phyloP scores from a whole-genome alignment of 106 monocot genomes.

The Cymbidium sinense region DNA sequence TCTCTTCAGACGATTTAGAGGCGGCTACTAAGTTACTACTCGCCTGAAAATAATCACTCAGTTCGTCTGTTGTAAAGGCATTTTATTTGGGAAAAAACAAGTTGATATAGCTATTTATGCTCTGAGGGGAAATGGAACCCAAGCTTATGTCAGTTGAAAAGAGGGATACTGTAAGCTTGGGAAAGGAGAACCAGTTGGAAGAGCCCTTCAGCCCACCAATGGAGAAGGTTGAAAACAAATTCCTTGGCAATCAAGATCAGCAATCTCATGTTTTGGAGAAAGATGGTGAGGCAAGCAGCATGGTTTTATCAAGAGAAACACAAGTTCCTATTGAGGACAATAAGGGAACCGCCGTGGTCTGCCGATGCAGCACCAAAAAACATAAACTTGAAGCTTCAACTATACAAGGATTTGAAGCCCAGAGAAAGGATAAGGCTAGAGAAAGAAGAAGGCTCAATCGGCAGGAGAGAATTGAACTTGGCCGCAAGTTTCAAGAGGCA shows the following conservation, averaged over 20 bases:
- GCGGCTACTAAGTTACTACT: neutral
- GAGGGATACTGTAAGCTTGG: neutral
- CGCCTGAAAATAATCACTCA: neutral
- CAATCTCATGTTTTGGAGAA: neutral
- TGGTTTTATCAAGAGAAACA: neutral
- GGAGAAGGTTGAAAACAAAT: neutral
- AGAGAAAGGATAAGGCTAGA: neutral
- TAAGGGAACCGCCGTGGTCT: neutral
- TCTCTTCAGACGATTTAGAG: neutral
- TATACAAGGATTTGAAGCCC: neutral
- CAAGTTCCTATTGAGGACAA: neutral
- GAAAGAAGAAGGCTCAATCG: slow-evolving; percentile 22
- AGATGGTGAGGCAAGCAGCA: slow-evolving; percentile 1
- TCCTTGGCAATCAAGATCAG: neutral
- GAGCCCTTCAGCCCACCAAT: neutral
- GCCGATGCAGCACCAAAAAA: slow-evolving; percentile 1
- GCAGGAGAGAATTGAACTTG: slow-evolving; percentile 50
- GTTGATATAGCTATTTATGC: neutral
- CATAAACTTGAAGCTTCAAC: slow-evolving; percentile 2
- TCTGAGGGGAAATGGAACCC: slow-evolving; percentile 2
- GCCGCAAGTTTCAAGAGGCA: slow-evolving; percentile 42
- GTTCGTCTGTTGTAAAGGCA: neutral
- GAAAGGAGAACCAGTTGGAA: slow-evolving; percentile 1
- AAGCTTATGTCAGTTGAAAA: neutral
- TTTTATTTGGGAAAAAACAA: neutral